Base-by-base conservation (phyloP, 2,329 filamentous ascomycete genomes). In the Diaporthe caulivora region DNA sequence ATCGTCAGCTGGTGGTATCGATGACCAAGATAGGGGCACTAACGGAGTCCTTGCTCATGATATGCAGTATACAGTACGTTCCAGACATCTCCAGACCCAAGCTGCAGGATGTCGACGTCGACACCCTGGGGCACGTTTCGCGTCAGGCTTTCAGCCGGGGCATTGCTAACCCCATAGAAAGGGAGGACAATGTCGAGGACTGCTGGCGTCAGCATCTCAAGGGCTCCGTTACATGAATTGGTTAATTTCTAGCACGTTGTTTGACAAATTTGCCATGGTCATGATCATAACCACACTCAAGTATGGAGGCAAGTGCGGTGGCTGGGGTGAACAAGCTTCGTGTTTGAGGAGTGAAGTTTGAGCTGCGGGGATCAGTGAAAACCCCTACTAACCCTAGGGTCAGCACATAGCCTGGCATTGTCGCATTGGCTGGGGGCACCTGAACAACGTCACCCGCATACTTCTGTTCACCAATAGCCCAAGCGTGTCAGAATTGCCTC, bases 11-110 rank as follows among this genome's bases (percentile, higher is more conserved):
- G 15, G 24, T 24, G 34, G 1, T 6, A 42, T 15, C n/a, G 9
- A 53, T 24, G 29, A 34, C 11, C 18, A 6, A 18, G 47, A 42
- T 9, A 17, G 2, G 1, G 15, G 8, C 1, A 72, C 84, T 77
- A 64, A 84, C 83, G 79, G 37, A 85, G 75, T 1, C 79, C 82
- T 49, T 77, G 76, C 64, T 89, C 83, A 1, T 80, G 78, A 75
- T 87, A 88, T 1, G 82, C 77, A 0, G 89, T 90, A 77, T 86
- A 91, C 1, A 92, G 80, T 37, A 92, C 83, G 75, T 89, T 88
- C 17, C 89, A 85, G 55, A 87, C 80, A 80, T 92, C 90, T 15
- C 88, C 88, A 72, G 87, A 90, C 2, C 87, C 89, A 3, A 92
- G 82, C 1, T 88, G 82, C 21, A 92, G 82, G 7, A 91, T 80